Evolutionary conservation across 768 basidiomycete species (phyloP).

Genomic region (Saitozyma podzolica): DNA sequence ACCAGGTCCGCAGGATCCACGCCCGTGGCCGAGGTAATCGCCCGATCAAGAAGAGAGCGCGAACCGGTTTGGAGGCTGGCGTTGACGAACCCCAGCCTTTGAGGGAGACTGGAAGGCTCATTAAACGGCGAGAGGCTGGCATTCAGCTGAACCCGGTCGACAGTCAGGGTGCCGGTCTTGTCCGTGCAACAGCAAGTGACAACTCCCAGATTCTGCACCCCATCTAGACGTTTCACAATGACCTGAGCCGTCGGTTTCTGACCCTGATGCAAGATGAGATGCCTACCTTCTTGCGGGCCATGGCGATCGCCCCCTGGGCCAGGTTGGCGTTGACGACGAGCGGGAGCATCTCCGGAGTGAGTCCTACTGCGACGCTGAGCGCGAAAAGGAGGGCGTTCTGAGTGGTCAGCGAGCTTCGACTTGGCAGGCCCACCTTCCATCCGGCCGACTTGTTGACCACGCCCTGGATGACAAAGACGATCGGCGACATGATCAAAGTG

Average conservation of each 20-base stretch:
- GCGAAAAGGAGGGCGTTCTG: slow-evolving; percentile 1
- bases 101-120: background rate
- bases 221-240: background rate
- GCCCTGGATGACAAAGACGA: background rate
- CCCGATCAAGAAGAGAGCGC: background rate
- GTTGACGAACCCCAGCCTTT: background rate
- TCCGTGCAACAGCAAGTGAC: background rate
- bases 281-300: slow-evolving; percentile 1
- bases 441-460: background rate
- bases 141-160: background rate
- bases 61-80: background rate
- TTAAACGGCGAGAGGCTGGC: background rate
- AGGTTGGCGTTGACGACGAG: background rate
- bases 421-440: background rate
- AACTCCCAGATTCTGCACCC: background rate
- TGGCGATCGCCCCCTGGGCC: background rate
- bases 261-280: background rate
- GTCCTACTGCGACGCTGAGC: background rate
- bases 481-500: background rate
- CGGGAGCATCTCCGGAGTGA: background rate
- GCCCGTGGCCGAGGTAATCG: background rate
- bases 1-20: background rate
- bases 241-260: background rate
- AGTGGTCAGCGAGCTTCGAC: background rate
- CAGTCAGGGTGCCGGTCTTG: background rate